Conservation (phyloP, 2,329 filamentous ascomycete genomes). For the Talaromyces sp. region DNA sequence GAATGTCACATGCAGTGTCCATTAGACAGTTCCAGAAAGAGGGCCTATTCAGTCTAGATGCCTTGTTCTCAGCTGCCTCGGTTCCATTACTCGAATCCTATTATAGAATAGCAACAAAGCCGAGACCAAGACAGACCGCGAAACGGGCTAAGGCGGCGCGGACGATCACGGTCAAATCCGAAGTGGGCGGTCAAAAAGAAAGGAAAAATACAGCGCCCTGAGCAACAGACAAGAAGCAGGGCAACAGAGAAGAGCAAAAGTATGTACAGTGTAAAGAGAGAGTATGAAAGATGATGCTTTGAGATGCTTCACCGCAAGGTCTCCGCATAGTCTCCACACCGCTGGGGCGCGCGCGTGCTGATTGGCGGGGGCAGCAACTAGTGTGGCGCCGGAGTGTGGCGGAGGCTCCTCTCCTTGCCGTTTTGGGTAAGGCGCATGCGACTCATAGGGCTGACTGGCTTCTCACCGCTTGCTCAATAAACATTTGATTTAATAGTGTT, state of each 20-base stretch:
- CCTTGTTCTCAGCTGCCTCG: neutral
- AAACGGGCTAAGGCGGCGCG: neutral
- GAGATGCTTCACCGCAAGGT: neutral
- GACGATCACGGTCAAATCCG: neutral
- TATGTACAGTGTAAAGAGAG: neutral
- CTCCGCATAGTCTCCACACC: neutral
- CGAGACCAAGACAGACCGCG: neutral
- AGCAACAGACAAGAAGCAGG: neutral
- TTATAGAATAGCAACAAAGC: neutral
- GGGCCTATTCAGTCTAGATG: neutral
- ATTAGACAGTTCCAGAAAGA: neutral
- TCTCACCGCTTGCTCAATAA: constrained; percentile 2
- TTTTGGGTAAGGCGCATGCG: neutral
- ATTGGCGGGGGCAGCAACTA: neutral
- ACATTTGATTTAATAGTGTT: too few species aligned
- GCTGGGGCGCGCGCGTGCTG: neutral
- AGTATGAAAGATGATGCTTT: neutral
- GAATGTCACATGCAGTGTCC: neutral
- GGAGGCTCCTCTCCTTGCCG: constrained; percentile 4
- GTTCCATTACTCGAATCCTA: neutral
- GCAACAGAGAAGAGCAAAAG: neutral
- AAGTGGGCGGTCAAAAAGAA: neutral
- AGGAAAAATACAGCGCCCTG: neutral
- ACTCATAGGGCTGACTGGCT: constrained; percentile 11
- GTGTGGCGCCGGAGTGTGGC: constrained; percentile 11